These are phyloP conservation scores for Puccinia polysora DNA, from an alignment of 1,284 basidiomycete genomes.

Conservation along the genomic window DNA sequence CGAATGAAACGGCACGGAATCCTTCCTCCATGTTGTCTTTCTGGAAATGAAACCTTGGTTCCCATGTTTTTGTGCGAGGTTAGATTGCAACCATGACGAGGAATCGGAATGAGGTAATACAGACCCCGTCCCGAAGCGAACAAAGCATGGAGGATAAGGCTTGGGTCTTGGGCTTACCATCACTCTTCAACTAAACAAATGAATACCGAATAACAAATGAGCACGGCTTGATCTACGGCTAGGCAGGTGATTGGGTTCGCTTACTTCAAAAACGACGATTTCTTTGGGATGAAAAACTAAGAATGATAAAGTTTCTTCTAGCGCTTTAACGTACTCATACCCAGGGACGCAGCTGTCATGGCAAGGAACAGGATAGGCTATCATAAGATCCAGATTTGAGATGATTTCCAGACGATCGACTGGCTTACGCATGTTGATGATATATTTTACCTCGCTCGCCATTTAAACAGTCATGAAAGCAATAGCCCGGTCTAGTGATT, in stretches of 20 bases:
- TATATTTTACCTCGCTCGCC: slow-evolving; percentile 24
- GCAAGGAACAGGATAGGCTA: no score
- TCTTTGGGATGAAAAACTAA: slow-evolving; percentile 26
- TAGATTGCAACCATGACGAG: not conserved
- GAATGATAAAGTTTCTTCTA: slow-evolving; percentile 28
- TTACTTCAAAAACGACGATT: slow-evolving; percentile 34
- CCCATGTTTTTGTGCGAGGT: not conserved
- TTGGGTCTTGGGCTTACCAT: slow-evolving; percentile 10
- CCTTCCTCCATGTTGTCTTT: slow-evolving; percentile 31
- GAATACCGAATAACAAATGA: not conserved
- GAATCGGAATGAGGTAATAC: not conserved
- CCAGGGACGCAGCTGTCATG: slow-evolving; percentile 20
- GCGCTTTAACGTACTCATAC: slow-evolving; percentile 19
- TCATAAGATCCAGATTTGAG: no score
- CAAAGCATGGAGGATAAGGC: not conserved
- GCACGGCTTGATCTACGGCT: not conserved
- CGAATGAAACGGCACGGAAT: slow-evolving; percentile 28
- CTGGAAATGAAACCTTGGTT: slow-evolving; percentile 17
- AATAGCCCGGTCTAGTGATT: slow-evolving; percentile 40
- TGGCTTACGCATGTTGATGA: slow-evolving; percentile 39
- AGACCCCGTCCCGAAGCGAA: not conserved
- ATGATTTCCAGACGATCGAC: no score
- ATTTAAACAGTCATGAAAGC: slow-evolving; percentile 35
- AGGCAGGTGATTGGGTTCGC: not conserved
- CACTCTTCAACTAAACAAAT: slow-evolving; percentile 24